Evolutionary conservation across 2,329 filamentous ascomycete species (phyloP).

Genomic region (Trichoderma aggressivum): DNA sequence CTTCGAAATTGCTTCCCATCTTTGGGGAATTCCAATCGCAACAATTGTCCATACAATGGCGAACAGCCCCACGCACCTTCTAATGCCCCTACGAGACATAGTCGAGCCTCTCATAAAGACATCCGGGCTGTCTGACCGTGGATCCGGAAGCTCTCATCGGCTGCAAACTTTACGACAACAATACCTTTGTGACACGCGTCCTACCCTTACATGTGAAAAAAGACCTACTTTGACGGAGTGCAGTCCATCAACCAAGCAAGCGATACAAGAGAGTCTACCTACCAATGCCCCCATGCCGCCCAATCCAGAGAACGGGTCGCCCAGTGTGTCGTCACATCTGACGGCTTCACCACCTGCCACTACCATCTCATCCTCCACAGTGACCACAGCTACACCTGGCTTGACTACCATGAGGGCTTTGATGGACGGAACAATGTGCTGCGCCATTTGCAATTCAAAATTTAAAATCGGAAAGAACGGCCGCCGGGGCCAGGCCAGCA

Average conservation of each 20-base stretch:
- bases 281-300: neutral
- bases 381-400: rapidly evolving
- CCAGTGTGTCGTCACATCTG: neutral
- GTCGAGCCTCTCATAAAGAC: neutral
- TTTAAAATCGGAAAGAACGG: neutral
- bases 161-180: neutral
- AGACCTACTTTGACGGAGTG: neutral
- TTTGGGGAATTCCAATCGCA: neutral
- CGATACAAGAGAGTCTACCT: rapidly evolving
- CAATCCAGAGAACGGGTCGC: neutral
- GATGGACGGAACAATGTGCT: neutral
- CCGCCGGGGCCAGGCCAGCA: neutral
- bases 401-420: neutral
- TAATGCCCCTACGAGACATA: neutral
- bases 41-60: neutral
- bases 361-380: neutral
- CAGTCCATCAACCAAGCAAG: neutral
- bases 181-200: rapidly evolving
- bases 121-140: neutral
- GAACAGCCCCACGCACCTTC: neutral
- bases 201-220: neutral
- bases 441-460: neutral
- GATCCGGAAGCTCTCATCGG: neutral
- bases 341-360: neutral
- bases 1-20: neutral